Base-by-base conservation (phyloP, 2,329 filamentous ascomycete genomes). In the Talaromyces sp. region DNA sequence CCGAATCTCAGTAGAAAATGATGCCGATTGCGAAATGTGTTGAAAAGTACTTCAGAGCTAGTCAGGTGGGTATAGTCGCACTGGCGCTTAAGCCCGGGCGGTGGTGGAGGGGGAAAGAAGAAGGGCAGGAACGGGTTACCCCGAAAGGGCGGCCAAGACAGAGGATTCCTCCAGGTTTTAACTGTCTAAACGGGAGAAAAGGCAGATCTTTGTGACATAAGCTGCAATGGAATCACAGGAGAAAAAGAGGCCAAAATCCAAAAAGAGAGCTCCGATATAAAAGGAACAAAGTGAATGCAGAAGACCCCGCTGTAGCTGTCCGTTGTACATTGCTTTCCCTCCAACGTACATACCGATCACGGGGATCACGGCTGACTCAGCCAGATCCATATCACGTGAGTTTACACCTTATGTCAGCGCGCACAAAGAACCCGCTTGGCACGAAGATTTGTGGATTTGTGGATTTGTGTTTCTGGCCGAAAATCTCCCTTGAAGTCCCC, bases 81-180 rank as follows among this genome's bases (percentile, higher is more conserved):
- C 65, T 70, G 70, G 71, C 70, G 70, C 68, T 72, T 71, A 69
- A 57, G 64, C 67, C 56, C 66, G 65, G 70, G 24, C 68, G 70
- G 70, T 70, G 70, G 68, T 35, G 47, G 36, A 36, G 47, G 36
- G 14, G 29, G 36, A 49, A 40, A 71, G 43, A 29, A 42, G 36
- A 49, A 49, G 71, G 41, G 27, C 16, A 20, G 47, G 46, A 47
- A 67, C 50, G 51, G 50, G 52, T 49, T 40, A 40, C 14, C 40
- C 24, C 35, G 40, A 52, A 46, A 43, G 40, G 47, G 49, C 24
- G 42, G 16, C 32, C 40, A 49, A 29, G 37, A 49, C 37, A 45
- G 52, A 36, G 42, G 33, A 17, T 36, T 30, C 19, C 47, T 49
- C 40, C 45, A 57, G 52, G n/a, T 49, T 33, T 10, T 17, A 8